A percentile compares a stretch with the other conserved stretches of the same genome.
phyloP scores from a whole-genome alignment of 2,329 filamentous ascomycete species.

The Epichloe sibirici region DNA sequence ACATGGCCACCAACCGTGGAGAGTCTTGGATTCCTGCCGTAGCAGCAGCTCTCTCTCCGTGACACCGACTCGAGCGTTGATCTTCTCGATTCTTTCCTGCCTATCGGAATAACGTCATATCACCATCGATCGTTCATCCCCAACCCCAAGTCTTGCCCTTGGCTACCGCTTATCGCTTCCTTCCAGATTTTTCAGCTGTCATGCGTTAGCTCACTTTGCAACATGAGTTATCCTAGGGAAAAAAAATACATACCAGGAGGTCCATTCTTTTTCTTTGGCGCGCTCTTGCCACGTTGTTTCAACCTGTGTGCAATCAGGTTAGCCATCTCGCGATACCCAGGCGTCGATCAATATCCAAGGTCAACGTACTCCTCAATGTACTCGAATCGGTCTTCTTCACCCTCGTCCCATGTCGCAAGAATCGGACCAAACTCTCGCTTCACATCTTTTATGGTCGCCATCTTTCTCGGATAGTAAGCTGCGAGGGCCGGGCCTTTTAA shows the following conservation, averaged over 20 bases:
- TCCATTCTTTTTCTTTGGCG: slow-evolving; percentile 76
- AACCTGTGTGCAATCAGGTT: slow-evolving; percentile 34
- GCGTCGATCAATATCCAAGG: background rate
- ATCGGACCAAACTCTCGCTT: slow-evolving; percentile 55
- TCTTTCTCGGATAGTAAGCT: slow-evolving; percentile 75
- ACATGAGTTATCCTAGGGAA: background rate
- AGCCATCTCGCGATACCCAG: slow-evolving; percentile 10
- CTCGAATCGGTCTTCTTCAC: slow-evolving; percentile 69
- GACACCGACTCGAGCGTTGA: background rate
- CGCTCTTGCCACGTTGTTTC: slow-evolving; percentile 72
- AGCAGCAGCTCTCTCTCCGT: background rate
- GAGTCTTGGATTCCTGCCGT: background rate
- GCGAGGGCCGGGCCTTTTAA: slow-evolving; percentile 72
- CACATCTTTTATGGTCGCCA: slow-evolving; percentile 61
- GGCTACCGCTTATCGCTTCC: slow-evolving; percentile 16
- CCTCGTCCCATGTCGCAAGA: slow-evolving; percentile 59
- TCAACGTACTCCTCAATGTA: slow-evolving; percentile 50
- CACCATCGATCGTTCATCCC: background rate
- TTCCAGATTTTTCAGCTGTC: slow-evolving; percentile 17
- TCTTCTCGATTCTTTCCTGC: background rate
- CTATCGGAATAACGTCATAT: background rate
- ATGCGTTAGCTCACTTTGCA: background rate
- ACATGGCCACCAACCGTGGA: background rate
- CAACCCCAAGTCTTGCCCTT: background rate
- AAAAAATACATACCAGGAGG: slow-evolving; percentile 21